Percentiles rank a stretch among this genome's conserved stretches.
Conservation (phyloP, 2,329 filamentous ascomycete species). For the Byssothecium circinans region DNA sequence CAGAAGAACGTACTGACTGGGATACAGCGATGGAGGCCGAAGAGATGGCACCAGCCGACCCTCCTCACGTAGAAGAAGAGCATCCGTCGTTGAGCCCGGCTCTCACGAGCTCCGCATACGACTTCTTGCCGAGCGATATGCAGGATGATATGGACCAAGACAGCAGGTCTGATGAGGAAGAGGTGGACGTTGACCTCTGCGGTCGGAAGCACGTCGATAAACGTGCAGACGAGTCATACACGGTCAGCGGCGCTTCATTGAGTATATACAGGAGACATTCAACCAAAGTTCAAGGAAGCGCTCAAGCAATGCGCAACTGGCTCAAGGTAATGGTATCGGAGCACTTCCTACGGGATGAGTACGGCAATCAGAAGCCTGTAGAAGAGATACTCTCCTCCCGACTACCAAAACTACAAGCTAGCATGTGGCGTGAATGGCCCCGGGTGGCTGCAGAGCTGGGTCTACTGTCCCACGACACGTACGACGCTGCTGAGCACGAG, state of each 20-base stretch:
- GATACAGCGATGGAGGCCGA: too few species aligned
- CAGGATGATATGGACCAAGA: too few species aligned
- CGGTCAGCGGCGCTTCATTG: too few species aligned
- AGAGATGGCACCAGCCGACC: too few species aligned
- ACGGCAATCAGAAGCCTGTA: not conserved
- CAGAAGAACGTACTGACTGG: too few species aligned
- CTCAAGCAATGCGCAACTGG: slow-evolving; percentile 1
- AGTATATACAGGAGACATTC: too few species aligned
- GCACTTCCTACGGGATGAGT: slow-evolving; percentile 7
- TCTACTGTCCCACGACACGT: not conserved
- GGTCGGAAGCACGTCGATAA: not conserved
- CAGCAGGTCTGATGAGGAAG: too few species aligned
- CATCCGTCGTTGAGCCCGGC: too few species aligned
- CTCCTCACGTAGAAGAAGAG: too few species aligned
- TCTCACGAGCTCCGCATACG: too few species aligned
- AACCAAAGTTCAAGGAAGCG: not conserved
- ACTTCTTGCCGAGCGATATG: too few species aligned
- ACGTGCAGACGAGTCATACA: too few species aligned
- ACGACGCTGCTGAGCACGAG: not conserved
- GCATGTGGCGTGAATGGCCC: slow-evolving; percentile 8
- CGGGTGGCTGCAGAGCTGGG: not conserved
- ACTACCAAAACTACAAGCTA: slow-evolving; percentile 9
- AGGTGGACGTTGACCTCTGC: not conserved
- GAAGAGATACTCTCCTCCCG: not conserved
- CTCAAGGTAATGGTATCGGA: not conserved